Evolutionary conservation across 2,329 filamentous ascomycete genomes (phyloP), one percentile per base, ranked within the genome.

Genomic region (Fusarium paranaense): DNA sequence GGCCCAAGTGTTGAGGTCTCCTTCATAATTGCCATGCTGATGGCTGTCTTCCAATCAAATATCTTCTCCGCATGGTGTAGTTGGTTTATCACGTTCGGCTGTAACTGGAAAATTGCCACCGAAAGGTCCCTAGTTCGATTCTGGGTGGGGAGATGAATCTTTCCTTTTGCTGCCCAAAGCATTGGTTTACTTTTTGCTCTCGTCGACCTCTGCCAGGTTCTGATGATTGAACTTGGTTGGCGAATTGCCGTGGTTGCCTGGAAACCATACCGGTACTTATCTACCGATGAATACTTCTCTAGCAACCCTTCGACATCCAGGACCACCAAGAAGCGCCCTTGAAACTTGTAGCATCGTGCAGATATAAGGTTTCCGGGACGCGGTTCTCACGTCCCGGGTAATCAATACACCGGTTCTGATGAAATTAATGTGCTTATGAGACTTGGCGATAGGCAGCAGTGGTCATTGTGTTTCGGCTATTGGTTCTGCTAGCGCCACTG

Each of bases 81-180:
- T 62, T 69, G 33, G 47, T 52, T 69, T 25, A 62, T 66, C 57
- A 66, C 67, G 50, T 52, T 69, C 63, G 58, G 52, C 54, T 68
- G 33, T 56, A 64, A 63, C 59, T 70, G 67, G 2, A 22, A 20
- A 59, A 65, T 65, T 61, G 56, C 59, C 52, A 67, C 67, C 42
- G 67, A 70, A 70, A 63, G 58, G 64, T 50, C 59, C 54, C 45
- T 61, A 57, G 52, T 67, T 67, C 64, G 59, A 61, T 67, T 67
- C 54, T 63, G 32, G 67, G 42, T 64, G 52, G 56, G 42, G 40
- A 62, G 58, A 67, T 32, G 33, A 35, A 18, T 16, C 13, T 54
- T 60, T 20, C 10, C 25, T 56, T 47, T 65, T 68, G 38, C 22
- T 22, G 9, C 9, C 10, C 1, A 6, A 22, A 13, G 52, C 14